Percentiles rank a stretch among this genome's conserved stretches.
These are phyloP conservation scores for Mortierella sp. DNA, from an alignment of 371 early-diverging fungal genomes.

Conservation along the genomic window DNA sequence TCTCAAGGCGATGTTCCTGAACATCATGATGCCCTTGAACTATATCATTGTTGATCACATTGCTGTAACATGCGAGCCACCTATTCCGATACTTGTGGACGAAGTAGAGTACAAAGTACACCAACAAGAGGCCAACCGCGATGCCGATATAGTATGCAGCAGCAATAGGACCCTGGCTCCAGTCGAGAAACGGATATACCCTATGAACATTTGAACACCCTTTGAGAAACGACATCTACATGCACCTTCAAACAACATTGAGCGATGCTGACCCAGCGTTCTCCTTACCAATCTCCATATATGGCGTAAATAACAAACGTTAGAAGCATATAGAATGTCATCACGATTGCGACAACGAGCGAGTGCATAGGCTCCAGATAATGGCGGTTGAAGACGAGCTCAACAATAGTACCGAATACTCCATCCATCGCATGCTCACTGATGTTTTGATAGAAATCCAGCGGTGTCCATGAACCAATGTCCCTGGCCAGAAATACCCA, in stretches of 20 bases:
- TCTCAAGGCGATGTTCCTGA: no score
- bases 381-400: slow-evolving; percentile 61
- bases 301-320: slow-evolving; percentile 59
- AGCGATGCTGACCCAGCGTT: neutral
- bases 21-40: no score
- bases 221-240: no score
- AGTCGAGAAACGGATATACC: slow-evolving; percentile 64
- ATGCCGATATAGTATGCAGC: slow-evolving; percentile 61
- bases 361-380: slow-evolving; percentile 56
- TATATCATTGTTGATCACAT: no score
- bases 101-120: slow-evolving; percentile 56
- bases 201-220: no score
- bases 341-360: slow-evolving; percentile 52
- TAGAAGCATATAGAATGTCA: slow-evolving; percentile 61
- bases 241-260: no score
- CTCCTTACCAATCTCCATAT: slow-evolving; percentile 57
- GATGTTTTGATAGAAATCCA: slow-evolving; percentile 54
- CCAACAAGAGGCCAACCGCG: slow-evolving; percentile 43
- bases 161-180: slow-evolving; percentile 58
- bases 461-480: slow-evolving; percentile 9
- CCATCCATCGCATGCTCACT: slow-evolving; percentile 66
- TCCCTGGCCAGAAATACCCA: slow-evolving; percentile 56
- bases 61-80: slow-evolving; percentile 8
- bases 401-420: slow-evolving; percentile 58
- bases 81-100: slow-evolving; percentile 57